A percentile compares a stretch with the other conserved stretches of the same genome.
phyloP scores from a whole-genome alignment of 495 filamentous ascomycete genomes.

The Aspergillus incahuasiensis region DNA sequence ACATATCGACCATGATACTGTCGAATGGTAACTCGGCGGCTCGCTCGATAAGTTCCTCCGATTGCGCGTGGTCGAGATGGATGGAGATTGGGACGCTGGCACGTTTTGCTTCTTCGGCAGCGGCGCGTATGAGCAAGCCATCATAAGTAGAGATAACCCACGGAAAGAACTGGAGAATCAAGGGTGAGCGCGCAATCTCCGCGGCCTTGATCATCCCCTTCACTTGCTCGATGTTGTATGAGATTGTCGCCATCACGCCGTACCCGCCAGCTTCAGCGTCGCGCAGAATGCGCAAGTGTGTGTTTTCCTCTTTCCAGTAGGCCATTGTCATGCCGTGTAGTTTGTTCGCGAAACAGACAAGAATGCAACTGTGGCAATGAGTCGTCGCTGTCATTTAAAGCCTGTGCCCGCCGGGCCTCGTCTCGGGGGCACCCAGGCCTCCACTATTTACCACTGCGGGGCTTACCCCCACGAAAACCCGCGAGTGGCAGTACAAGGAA shows the following conservation, averaged over 20 bases:
- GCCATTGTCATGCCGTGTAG: background rate
- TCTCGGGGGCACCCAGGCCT: background rate
- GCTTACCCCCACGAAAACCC: background rate
- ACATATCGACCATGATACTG: conserved; percentile 72
- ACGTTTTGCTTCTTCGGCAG: conserved; percentile 49
- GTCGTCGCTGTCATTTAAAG: background rate
- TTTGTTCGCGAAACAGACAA: background rate
- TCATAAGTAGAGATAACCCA: conserved; percentile 67
- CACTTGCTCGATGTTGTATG: conserved; percentile 75
- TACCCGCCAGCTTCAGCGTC: conserved; percentile 58
- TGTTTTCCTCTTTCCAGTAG: conserved; percentile 19
- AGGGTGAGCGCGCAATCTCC: conserved; percentile 59
- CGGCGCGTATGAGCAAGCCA: conserved; percentile 51
- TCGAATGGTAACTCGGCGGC: conserved; percentile 62
- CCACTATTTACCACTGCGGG: background rate
- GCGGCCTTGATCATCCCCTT: conserved; percentile 66
- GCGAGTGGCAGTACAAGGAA: background rate
- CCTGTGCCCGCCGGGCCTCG: background rate
- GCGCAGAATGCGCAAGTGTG: conserved; percentile 48
- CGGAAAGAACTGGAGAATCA: conserved; percentile 74
- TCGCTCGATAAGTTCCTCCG: conserved; percentile 52
- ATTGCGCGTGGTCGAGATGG: conserved; percentile 67
- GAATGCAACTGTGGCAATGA: too few species aligned
- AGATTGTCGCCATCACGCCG: conserved; percentile 65
- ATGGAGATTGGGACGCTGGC: conserved; percentile 62